Evolutionary conservation across 176 grass and related monocot genomes (phyloP).

Genomic region (Areca catechu): DNA sequence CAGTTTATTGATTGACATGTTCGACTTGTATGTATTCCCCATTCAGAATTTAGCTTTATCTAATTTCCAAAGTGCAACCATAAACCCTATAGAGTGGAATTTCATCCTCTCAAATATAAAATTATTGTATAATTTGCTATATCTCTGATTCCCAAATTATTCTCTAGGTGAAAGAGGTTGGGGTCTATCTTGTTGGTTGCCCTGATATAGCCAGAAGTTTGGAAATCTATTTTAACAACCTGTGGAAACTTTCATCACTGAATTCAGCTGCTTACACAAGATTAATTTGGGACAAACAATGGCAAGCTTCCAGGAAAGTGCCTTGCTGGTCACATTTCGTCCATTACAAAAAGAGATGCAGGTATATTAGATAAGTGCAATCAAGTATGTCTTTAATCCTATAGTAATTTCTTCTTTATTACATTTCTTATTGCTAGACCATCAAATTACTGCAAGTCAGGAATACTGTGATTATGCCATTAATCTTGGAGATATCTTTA

Average conservation of each 20-base stretch:
- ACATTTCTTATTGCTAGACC: no score
- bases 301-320: conserved; percentile 75
- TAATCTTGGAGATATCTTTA: no score
- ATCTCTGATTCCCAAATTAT: conserved; percentile 1
- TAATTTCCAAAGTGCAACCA: no score
- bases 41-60: no score
- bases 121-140: not conserved
- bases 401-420: no score
- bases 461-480: no score
- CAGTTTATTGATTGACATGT: no score
- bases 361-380: conserved; percentile 27
- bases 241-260: conserved; percentile 64
- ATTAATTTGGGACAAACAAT: conserved; percentile 56
- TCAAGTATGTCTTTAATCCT: not conserved
- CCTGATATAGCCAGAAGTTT: conserved; percentile 50
- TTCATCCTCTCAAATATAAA: no score
- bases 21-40: no score
- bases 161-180: conserved; percentile 80
- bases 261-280: conserved; percentile 59
- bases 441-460: no score
- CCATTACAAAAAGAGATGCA: conserved; percentile 60
- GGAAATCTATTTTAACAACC: conserved; percentile 61
- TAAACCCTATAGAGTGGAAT: no score
- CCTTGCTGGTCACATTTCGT: conserved; percentile 97
- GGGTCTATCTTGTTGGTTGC: conserved; percentile 73